Evolutionary conservation across 2,329 filamentous ascomycete species (phyloP).

Genomic region (Neopestalotiopsis sp.): DNA sequence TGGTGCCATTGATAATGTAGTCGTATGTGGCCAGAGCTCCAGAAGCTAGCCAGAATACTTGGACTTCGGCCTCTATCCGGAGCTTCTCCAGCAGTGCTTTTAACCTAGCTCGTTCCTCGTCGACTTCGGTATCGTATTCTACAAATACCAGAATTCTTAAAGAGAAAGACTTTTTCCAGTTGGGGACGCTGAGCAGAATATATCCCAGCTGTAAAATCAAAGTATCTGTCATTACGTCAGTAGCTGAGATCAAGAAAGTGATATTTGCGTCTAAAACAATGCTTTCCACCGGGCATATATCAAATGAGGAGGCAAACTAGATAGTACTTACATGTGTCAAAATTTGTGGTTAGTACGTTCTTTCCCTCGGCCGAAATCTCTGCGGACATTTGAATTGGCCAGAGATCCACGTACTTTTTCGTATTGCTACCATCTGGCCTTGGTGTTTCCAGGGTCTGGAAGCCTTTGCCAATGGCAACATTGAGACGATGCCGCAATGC

Average conservation of each 20-base stretch:
- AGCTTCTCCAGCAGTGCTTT: slow-evolving; percentile 79
- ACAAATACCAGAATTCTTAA: slow-evolving; percentile 86
- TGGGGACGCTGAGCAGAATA: slow-evolving; percentile 80
- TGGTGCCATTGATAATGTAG: slow-evolving; percentile 75
- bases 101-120: slow-evolving; percentile 77
- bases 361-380: slow-evolving; percentile 73
- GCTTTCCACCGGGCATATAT: too few relatives aligned
- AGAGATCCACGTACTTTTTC: slow-evolving; percentile 85
- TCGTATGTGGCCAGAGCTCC: slow-evolving; percentile 77
- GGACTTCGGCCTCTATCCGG: slow-evolving; percentile 78
- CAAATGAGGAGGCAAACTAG: neutral
- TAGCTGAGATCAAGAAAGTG: slow-evolving; percentile 18
- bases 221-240: slow-evolving; percentile 54
- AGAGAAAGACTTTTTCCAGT: slow-evolving; percentile 76
- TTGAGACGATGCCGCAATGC: slow-evolving; percentile 81
- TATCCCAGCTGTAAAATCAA: slow-evolving; percentile 87
- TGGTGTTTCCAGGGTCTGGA: slow-evolving; percentile 77
- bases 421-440: slow-evolving; percentile 59
- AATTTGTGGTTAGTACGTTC: slow-evolving; percentile 82
- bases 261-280: neutral
- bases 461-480: slow-evolving; percentile 83
- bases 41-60: slow-evolving; percentile 82
- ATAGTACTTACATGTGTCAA: slow-evolving; percentile 76
- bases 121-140: slow-evolving; percentile 84
- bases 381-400: slow-evolving; percentile 94